Percentiles rank a stretch among this genome's conserved stretches.
phyloP scores from a whole-genome alignment of 495 filamentous ascomycete genomes.

The Articulospora tetracladia region DNA sequence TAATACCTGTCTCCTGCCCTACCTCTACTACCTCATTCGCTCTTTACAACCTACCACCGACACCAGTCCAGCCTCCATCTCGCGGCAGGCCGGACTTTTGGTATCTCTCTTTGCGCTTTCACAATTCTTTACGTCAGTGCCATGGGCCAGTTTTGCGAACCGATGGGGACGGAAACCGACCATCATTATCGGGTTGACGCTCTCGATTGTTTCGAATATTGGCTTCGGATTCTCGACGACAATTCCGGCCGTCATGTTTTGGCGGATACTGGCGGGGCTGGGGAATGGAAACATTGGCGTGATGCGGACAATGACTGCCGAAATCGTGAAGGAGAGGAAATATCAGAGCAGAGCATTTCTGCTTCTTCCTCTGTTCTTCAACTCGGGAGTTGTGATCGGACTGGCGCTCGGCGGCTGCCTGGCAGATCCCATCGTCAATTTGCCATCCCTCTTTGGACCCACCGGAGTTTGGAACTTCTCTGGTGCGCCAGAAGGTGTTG shows the following conservation, averaged over 20 bases:
- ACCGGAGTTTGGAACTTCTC: slow-evolving; percentile 31
- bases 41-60: slow-evolving; percentile 35
- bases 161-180: slow-evolving; percentile 70
- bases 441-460: slow-evolving; percentile 63
- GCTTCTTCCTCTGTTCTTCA: slow-evolving; percentile 77
- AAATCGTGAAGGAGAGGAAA: slow-evolving; percentile 57
- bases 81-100: slow-evolving; percentile 23
- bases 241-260: slow-evolving; percentile 64
- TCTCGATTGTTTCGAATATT: slow-evolving; percentile 66
- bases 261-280: slow-evolving; percentile 62
- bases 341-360: slow-evolving; percentile 74
- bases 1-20: slow-evolving; percentile 38
- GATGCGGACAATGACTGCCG: slow-evolving; percentile 75
- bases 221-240: slow-evolving; percentile 70
- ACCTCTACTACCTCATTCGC: slow-evolving; percentile 55
- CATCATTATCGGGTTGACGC: slow-evolving; percentile 64
- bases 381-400: slow-evolving; percentile 64
- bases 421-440: slow-evolving; percentile 64
- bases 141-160: slow-evolving; percentile 73
- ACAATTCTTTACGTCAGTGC: slow-evolving; percentile 68
- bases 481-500: slow-evolving; percentile 35
- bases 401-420: slow-evolving; percentile 46
- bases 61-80: slow-evolving; percentile 17
- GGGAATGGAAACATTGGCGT: slow-evolving; percentile 78
- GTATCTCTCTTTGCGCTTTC: slow-evolving; percentile 58